These are phyloP conservation scores for Hypoxylon rickii DNA, from an alignment of 495 filamentous ascomycete genomes.

Conservation along the genomic window DNA sequence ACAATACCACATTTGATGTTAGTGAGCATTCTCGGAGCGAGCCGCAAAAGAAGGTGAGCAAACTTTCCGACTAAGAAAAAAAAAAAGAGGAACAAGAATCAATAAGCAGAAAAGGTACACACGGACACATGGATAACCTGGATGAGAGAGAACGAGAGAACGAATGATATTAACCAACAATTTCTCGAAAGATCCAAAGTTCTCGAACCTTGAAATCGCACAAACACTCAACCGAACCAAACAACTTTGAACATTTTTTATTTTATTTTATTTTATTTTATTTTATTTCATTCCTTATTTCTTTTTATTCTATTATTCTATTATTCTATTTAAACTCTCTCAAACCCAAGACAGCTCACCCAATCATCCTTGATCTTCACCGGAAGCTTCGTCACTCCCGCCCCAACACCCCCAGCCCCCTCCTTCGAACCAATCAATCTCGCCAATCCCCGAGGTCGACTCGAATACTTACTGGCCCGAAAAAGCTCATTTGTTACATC, in stretches of 20 bases:
- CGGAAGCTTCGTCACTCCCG: constrained; percentile 15
- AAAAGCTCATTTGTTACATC: constrained; percentile 44
- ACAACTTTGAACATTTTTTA: constrained; percentile 7
- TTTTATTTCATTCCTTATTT: neutral
- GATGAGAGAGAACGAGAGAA: constrained; percentile 1
- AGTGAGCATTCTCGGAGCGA: constrained; percentile 31
- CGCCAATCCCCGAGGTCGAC: constrained; percentile 36
- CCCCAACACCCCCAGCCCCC: constrained; percentile 6
- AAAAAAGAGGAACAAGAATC: neutral
- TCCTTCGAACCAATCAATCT: constrained; percentile 37
- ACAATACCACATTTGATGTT: constrained; percentile 4
- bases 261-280: neutral
- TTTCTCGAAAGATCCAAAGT: neutral
- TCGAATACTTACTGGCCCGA: constrained; percentile 31
- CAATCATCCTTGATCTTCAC: constrained; percentile 21
- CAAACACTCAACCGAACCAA: constrained; percentile 21
- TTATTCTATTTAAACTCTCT: neutral
- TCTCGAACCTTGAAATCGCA: constrained; percentile 32
- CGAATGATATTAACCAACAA: constrained; percentile 24
- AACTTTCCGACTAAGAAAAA: constrained; percentile 25
- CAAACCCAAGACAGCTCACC: constrained; percentile 7
- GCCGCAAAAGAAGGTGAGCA: constrained; percentile 31
- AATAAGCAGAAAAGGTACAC: neutral
- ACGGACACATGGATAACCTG: too few species aligned
- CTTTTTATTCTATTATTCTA: neutral